A percentile compares a stretch with the other conserved stretches of the same genome.
Conservation (phyloP, 306 rosid genomes). For the Acacia confusa region DNA sequence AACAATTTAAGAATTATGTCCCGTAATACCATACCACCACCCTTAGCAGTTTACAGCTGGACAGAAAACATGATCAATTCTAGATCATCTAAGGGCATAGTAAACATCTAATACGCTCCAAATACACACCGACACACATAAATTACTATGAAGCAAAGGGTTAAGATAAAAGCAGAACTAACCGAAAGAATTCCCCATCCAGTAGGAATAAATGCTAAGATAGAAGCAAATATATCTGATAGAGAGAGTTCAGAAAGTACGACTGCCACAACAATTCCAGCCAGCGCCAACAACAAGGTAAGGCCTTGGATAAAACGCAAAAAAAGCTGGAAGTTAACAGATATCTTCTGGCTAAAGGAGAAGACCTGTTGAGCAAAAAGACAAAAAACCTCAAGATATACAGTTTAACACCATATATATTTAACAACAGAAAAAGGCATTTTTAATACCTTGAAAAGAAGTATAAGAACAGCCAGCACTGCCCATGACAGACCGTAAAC, state of each 20-base stretch:
- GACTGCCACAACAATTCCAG: conserved; percentile 75
- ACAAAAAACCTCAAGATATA: conserved; percentile 28
- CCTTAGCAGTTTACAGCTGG: neutral
- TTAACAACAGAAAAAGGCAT: conserved; percentile 1
- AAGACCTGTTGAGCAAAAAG: conserved; percentile 62
- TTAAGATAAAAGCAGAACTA: conserved; percentile 43
- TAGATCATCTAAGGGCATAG: conserved; percentile 8
- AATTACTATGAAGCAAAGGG: neutral
- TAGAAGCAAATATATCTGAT: conserved; percentile 73
- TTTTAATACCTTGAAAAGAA: conserved; percentile 83
- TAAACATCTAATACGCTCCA: neutral
- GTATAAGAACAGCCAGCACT: conserved; percentile 65
- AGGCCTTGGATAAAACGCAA: conserved; percentile 93
- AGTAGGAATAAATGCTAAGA: conserved; percentile 85
- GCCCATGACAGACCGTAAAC: conserved; percentile 89
- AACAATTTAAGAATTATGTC: neutral
- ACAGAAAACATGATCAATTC: neutral
- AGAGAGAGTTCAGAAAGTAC: conserved; percentile 53
- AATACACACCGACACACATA: too few relatives aligned
- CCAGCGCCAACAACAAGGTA: conserved; percentile 71
- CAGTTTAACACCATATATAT: conserved; percentile 13
- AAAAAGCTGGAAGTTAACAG: conserved; percentile 88
- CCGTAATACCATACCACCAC: neutral
- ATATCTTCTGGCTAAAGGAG: conserved; percentile 91
- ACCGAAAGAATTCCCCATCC: conserved; percentile 96